These are phyloP conservation scores for Zangia roseola DNA, from an alignment of 768 basidiomycete genomes.

Conservation along the genomic window DNA sequence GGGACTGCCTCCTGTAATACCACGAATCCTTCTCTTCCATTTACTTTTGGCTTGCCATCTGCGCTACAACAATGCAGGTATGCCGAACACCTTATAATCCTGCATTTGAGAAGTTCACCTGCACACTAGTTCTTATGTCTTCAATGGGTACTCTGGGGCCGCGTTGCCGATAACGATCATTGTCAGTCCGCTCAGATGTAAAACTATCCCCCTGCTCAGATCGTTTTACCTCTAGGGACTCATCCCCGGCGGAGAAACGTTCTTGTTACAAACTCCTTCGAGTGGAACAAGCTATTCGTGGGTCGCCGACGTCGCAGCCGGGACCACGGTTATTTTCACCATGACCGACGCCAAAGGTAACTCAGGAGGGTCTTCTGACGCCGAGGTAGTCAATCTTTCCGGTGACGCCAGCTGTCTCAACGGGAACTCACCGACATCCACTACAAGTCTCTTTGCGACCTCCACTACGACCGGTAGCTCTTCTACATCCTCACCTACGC, in stretches of 20 bases:
- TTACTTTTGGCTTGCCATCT: constrained; percentile 48
- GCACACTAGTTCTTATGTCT: constrained; percentile 41
- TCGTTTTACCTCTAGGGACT: constrained; percentile 42
- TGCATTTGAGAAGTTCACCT: constrained; percentile 4
- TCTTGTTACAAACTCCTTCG: constrained; percentile 43
- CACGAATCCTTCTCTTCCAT: constrained; percentile 41
- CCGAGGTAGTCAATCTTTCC: constrained; percentile 46
- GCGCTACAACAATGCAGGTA: constrained; percentile 65
- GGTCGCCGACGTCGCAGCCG: constrained; percentile 55
- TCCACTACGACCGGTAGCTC: constrained; percentile 15
- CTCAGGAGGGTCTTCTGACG: constrained; percentile 60
- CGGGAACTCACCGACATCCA: constrained; percentile 52
- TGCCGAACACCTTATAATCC: constrained; percentile 9
- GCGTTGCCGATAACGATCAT: constrained; percentile 53
- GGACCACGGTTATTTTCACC: constrained; percentile 57
- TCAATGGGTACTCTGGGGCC: constrained; percentile 46
- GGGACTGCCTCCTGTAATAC: constrained; percentile 48
- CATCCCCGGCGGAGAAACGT: constrained; percentile 59
- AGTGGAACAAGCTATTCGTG: constrained; percentile 44
- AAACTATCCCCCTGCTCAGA: neutral
- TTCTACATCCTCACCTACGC: constrained; percentile 19
- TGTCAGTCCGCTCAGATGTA: constrained; percentile 34
- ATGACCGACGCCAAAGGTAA: constrained; percentile 51
- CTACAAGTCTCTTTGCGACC: constrained; percentile 26
- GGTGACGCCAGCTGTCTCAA: constrained; percentile 53